Evolutionary conservation across 345 rosid species (phyloP).

Genomic region (Arabidopsis suecica): DNA sequence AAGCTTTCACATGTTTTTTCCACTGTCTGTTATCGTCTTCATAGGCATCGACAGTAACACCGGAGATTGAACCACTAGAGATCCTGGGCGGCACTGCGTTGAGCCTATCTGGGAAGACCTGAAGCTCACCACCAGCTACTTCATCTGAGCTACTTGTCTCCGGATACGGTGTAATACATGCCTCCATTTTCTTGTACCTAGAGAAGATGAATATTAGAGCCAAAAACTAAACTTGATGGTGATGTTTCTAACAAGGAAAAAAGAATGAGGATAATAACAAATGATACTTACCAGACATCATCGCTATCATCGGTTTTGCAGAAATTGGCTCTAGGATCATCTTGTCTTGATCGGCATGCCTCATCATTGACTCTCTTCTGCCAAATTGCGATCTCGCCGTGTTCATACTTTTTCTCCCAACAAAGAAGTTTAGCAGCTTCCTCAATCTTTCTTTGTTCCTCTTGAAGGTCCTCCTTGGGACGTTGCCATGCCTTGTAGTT

Average conservation of each 20-base stretch:
- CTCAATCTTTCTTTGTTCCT: constrained; percentile 88
- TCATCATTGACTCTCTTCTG: constrained; percentile 74
- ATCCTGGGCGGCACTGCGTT: constrained; percentile 84
- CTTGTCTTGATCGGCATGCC: constrained; percentile 64
- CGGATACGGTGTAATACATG: constrained; percentile 82
- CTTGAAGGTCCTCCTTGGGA: constrained; percentile 87
- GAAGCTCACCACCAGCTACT: constrained; percentile 69
- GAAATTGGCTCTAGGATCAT: constrained; percentile 66
- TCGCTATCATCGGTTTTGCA: constrained; percentile 75
- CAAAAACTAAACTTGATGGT: neutral
- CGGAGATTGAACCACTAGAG: constrained; percentile 83
- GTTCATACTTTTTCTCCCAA: constrained; percentile 93
- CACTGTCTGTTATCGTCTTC: constrained; percentile 74
- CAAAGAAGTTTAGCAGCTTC: constrained; percentile 87
- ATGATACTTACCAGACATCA: constrained; percentile 83
- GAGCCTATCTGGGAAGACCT: constrained; percentile 84
- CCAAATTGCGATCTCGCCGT: constrained; percentile 95
- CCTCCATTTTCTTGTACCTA: constrained; percentile 98
- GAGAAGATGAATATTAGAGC: constrained; percentile 23
- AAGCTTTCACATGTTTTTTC: constrained; percentile 89
- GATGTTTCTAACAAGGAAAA: neutral
- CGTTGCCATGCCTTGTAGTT: constrained; percentile 96
- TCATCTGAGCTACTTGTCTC: constrained; percentile 62
- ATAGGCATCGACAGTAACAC: constrained; percentile 82
- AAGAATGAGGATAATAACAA: neutral